Conservation (phyloP, 73 alveolate species). For the Stentor coeruleus region DNA sequence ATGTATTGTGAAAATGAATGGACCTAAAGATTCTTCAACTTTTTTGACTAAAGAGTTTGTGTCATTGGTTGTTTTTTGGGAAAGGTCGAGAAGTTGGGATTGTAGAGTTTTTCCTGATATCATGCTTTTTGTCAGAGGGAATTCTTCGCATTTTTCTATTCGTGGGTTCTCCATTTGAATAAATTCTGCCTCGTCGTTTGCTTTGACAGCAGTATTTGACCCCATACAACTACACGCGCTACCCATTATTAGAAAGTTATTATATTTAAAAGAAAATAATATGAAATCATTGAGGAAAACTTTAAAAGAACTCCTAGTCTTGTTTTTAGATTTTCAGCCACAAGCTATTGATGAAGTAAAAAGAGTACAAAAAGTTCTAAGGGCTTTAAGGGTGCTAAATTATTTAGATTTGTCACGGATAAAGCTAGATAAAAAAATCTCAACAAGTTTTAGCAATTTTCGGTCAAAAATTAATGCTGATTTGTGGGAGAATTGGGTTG, state of each 20-base stretch:
- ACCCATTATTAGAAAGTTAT: neutral
- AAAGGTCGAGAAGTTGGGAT: neutral
- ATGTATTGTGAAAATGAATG: neutral
- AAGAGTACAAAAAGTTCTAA: neutral
- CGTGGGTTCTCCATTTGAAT: neutral
- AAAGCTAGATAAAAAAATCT: neutral
- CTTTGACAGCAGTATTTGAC: neutral
- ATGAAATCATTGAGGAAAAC: neutral
- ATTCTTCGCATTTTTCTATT: neutral
- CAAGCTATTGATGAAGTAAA: neutral
- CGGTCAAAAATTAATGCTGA: neutral
- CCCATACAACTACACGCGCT: neutral
- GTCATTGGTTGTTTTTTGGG: neutral
- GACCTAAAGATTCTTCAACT: neutral
- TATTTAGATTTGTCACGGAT: neutral
- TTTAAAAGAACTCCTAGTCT: neutral
- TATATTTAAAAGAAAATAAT: too few species aligned
- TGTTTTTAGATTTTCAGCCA: neutral
- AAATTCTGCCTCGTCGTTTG: neutral
- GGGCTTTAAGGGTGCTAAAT: neutral
- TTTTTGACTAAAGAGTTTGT: neutral
- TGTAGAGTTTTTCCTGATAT: neutral
- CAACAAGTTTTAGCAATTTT: neutral
- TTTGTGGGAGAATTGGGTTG: neutral
- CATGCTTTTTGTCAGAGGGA: neutral